Evolutionary conservation across 192 early-diverging fungal genomes (phyloP), one percentile per base, ranked within the genome.

Genomic region (Kappamyces sp.): DNA sequence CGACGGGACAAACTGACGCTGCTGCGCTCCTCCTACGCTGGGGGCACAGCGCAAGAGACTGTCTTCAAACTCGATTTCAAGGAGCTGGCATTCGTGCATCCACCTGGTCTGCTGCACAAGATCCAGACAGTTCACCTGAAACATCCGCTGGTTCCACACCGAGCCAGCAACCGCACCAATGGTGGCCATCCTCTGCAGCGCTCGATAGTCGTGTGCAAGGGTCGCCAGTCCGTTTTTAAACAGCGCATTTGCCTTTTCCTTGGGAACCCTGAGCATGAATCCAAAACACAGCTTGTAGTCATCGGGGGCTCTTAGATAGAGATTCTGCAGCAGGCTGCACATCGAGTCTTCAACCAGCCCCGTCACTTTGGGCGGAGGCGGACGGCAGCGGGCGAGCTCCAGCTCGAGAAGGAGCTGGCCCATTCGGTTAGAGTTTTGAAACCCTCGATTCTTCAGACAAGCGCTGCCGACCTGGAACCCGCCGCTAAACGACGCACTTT

Each of bases 131-230:
- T 69, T 70, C 34, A 83, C 77, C 47, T 80, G 76, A 41, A 88
- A 74, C 2, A 69, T 67, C 8, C 78, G 77, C 67, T 87, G 85
- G 47, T 80, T 76, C 87, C 87, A 89, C 3, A 80, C 72, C 2
- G 68, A 57, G 44, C 75, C 82, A 43, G 75, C 78, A 0, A 74
- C 67, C 10, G 71, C 60, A 13, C 87, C 87, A 55, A 89, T 68
- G 3, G 67, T 60, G 2, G 83, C 83, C 51, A 85, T 72, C 34
- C 66, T 65, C 7, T 77, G 47, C 3, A 74, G 51, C 33, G 70
- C 51, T 10, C 64, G 44, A 52, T 69, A 81, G 47, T 81, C 77
- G 47, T 62, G 70, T 23, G 62, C 54, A 13, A 65, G 59, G 36
- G 57, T 66, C 23, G 54, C 38, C 58, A 78, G 60, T 3, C 75